Conservation (phyloP, 1,284 basidiomycete genomes). For the Inonotus obliquus region DNA sequence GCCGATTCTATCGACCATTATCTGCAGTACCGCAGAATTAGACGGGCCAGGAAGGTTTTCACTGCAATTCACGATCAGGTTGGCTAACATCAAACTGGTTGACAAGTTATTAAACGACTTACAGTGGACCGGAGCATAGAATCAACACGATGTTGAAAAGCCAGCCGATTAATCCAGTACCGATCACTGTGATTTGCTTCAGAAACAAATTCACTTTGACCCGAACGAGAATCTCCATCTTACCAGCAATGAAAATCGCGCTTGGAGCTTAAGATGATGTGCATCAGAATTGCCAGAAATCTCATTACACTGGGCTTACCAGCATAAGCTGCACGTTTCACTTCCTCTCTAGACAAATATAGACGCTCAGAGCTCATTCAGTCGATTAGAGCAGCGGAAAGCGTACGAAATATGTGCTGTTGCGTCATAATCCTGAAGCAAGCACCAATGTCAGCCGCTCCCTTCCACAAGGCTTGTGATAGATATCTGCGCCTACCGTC, state of each 20-base stretch:
- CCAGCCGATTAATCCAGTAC: slow-evolving; percentile 83
- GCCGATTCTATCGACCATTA: slow-evolving; percentile 73
- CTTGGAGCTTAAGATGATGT: slow-evolving; percentile 43
- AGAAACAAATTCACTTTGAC: background rate
- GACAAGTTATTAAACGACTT: slow-evolving; percentile 24
- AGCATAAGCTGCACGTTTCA: slow-evolving; percentile 83
- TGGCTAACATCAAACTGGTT: background rate
- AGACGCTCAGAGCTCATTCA: background rate
- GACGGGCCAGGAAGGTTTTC: slow-evolving; percentile 60
- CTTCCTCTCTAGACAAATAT: slow-evolving; percentile 63
- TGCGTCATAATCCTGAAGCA: slow-evolving; percentile 57
- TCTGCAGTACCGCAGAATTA: slow-evolving; percentile 68
- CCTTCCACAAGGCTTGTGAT: background rate
- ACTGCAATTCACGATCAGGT: slow-evolving; percentile 28
- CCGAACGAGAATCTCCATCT: slow-evolving; percentile 20
- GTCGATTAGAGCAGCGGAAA: background rate
- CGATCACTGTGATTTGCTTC: slow-evolving; percentile 48
- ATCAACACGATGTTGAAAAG: slow-evolving; percentile 78
- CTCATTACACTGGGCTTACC: slow-evolving; percentile 35
- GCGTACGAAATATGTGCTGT: slow-evolving; percentile 85
- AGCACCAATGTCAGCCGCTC: background rate
- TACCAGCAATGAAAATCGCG: slow-evolving; percentile 82
- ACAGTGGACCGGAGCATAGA: slow-evolving; percentile 75
- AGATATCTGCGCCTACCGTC: slow-evolving; percentile 45
- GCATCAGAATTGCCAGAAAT: slow-evolving; percentile 2